Evolutionary conservation across 352 stramenopile genomes (phyloP).

Genomic region (Blastocystis sp.): DNA sequence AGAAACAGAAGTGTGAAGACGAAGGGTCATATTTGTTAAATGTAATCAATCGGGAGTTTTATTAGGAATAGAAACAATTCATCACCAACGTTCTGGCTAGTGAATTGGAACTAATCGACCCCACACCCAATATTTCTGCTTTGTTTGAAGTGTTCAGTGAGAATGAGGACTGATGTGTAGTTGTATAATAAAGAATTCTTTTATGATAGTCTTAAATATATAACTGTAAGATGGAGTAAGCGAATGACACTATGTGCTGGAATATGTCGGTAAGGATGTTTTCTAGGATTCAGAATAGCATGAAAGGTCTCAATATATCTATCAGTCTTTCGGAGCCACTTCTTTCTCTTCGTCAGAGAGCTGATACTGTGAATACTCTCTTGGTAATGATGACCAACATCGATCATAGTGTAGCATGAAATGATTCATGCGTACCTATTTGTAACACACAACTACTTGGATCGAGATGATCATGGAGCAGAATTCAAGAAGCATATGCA

Average conservation of each 20-base stretch:
- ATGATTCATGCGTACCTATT: constrained; percentile 83
- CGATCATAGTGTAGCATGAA: constrained; percentile 72
- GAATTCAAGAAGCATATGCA: constrained; percentile 63
- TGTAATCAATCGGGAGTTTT: background rate
- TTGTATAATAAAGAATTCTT: constrained; percentile 79
- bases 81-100: background rate
- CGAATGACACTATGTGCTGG: constrained; percentile 80
- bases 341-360: constrained; percentile 73
- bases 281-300: constrained; percentile 65
- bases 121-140: constrained; percentile 3
- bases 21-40: background rate
- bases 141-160: background rate
- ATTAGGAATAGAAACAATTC: background rate
- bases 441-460: constrained; percentile 72
- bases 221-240: constrained; percentile 79
- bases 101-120: constrained; percentile 16
- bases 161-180: constrained; percentile 64
- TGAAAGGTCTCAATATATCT: constrained; percentile 39
- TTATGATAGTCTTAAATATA: constrained; percentile 71
- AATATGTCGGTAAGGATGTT: constrained; percentile 68
- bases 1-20: background rate
- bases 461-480: constrained; percentile 76
- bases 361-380: constrained; percentile 78
- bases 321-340: constrained; percentile 68
- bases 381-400: constrained; percentile 66